Evolutionary conservation across 768 basidiomycete species (phyloP).

Genomic region (Steccherinum ochraceum): DNA sequence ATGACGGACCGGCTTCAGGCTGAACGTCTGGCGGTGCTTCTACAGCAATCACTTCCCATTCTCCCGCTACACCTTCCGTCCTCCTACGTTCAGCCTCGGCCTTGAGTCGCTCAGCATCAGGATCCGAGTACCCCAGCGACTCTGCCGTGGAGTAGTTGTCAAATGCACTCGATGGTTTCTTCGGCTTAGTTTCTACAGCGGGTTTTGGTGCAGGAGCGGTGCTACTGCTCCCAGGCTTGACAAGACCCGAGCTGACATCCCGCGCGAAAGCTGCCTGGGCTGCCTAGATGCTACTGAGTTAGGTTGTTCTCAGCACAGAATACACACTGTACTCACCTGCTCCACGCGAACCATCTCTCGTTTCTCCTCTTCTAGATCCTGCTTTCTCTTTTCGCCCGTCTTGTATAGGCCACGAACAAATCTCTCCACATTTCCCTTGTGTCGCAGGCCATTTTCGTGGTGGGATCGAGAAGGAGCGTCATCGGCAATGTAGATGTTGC

Average conservation of each 20-base stretch:
- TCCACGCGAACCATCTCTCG: conserved; percentile 84
- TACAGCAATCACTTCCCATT: conserved; percentile 66
- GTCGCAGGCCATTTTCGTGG: conserved; percentile 90
- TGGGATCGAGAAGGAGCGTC: conserved; percentile 88
- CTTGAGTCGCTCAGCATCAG: conserved; percentile 59
- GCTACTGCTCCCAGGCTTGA: conserved; percentile 31
- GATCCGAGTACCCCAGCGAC: conserved; percentile 75
- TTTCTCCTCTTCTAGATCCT: conserved; percentile 79
- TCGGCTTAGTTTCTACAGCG: conserved; percentile 14
- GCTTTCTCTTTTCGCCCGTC: conserved; percentile 80
- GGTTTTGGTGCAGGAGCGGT: conserved; percentile 25
- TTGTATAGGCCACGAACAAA: conserved; percentile 94
- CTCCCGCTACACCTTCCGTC: conserved; percentile 60
- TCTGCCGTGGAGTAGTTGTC: conserved; percentile 87
- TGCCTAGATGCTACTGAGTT: conserved; percentile 53
- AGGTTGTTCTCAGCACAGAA: no score
- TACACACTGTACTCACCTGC: conserved; percentile 52
- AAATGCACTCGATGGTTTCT: conserved; percentile 57
- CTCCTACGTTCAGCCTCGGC: conserved; percentile 54
- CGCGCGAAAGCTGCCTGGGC: conserved; percentile 75
- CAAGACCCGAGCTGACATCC: conserved; percentile 67
- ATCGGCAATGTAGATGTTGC: conserved; percentile 94
- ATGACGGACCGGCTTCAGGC: conserved; percentile 6
- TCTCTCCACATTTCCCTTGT: conserved; percentile 91
- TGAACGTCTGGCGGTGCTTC: conserved; percentile 13